Evolutionary conservation across 1,284 basidiomycete species (phyloP), one percentile per base, ranked within the genome.

Genomic region (Bondarzewia mesenterica): DNA sequence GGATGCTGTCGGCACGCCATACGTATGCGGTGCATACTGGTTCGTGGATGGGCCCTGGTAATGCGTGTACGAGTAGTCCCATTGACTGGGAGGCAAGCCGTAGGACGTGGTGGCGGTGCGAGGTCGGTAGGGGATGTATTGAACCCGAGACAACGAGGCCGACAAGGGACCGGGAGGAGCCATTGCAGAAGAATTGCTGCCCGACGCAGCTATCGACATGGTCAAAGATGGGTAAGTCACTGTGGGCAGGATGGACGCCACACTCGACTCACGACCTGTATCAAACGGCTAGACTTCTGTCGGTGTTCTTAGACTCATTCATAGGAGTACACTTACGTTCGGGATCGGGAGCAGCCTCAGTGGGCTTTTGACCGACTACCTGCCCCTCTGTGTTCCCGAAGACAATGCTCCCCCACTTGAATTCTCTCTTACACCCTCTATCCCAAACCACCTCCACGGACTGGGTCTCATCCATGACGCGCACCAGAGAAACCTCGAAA

Each of bases 391-490:
- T 63, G 38, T 62, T 63, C 4, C 83, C 84, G 50, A 85, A 84
- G 15, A 89, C 73, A 16, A 89, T 77, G 56, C 79, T 83, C 18
- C 79, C 77, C 86, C 86, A 89, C 60, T 85, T 88, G 60, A 89
- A 86, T 60, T 87, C 85, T n/a, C 77, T 71, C 63, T 78, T 82
- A 35, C 77, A 37, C 7, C 74, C 82, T 26, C 78, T 72, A 58
- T 88, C 86, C 85, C 87, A 89, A 1, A 86, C 62, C n/a, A 93
- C 88, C 57, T 87, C 81, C 1, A 92, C 80, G 8, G 78, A 79
- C 45, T 75, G 70, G 2, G 71, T 74, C 51, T 81, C 81, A 53
- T 87, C 83, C 36, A 85, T 67, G 16, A 89, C 80, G 44, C 79
- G 72, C 10, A 89, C 60, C 36, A 91, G 68, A 7, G 80, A 81